Conservation (phyloP, 345 rosid species). For the Lepidium didymum region DNA sequence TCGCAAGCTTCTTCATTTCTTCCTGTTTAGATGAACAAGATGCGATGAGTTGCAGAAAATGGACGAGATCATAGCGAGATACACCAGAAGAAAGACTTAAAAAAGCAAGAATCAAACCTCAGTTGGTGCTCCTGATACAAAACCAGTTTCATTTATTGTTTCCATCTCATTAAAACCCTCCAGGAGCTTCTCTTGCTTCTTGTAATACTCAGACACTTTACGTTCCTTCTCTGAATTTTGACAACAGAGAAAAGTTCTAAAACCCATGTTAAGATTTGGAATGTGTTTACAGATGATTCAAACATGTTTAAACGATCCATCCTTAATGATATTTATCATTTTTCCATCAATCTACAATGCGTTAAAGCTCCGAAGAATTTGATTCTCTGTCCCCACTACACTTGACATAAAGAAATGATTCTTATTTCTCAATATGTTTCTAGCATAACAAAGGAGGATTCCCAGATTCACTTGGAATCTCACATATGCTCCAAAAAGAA, state of each 20-base stretch:
- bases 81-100: neutral
- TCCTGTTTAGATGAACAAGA: constrained; percentile 37
- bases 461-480: neutral
- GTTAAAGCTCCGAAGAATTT: constrained; percentile 8
- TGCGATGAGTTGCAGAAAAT: neutral
- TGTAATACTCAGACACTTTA: constrained; percentile 69
- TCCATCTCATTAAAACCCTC: constrained; percentile 76
- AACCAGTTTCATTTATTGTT: constrained; percentile 46
- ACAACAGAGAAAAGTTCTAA: neutral
- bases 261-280: constrained; percentile 7
- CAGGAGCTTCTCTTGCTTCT: constrained; percentile 71
- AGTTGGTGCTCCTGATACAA: constrained; percentile 43
- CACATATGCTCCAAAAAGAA: neutral
- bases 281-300: neutral
- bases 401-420: neutral
- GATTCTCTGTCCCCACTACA: constrained; percentile 2
- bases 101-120: constrained; percentile 38
- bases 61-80: neutral
- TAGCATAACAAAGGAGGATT: neutral
- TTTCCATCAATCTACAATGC: neutral
- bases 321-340: neutral
- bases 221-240: constrained; percentile 46
- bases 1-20: constrained; percentile 62
- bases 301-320: neutral
- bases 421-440: neutral